phyloP scores from a whole-genome alignment of 2,329 filamentous ascomycete genomes.

The Cytospora schulzeri region DNA sequence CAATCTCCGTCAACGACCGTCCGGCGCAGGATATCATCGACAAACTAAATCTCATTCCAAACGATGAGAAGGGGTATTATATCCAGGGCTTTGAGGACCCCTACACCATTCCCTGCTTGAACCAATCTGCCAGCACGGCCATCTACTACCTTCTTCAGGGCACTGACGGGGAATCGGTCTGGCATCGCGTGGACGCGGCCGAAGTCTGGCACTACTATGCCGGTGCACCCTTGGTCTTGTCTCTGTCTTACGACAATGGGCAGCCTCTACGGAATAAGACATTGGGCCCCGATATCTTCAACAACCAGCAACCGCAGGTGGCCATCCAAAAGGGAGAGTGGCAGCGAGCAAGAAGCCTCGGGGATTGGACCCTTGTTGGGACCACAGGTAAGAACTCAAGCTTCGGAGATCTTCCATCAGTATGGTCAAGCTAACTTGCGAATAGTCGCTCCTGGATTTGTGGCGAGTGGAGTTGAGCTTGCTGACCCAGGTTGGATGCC shows the following conservation, averaged over 20 bases:
- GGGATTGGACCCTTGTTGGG: constrained; percentile 53
- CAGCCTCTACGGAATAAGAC: constrained; percentile 35
- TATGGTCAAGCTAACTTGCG: not conserved
- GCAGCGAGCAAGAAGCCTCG: constrained; percentile 49
- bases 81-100: constrained; percentile 6
- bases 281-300: constrained; percentile 47
- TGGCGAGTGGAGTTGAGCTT: constrained; percentile 16
- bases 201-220: constrained; percentile 16
- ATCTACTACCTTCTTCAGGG: constrained; percentile 17
- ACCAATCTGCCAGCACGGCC: constrained; percentile 1
- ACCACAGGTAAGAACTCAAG: constrained; percentile 29
- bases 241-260: constrained; percentile 15
- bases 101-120: not conserved
- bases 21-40: constrained; percentile 47
- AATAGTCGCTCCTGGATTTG: constrained; percentile 21
- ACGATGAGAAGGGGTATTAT: constrained; percentile 9
- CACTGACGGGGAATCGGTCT: constrained; percentile 5
- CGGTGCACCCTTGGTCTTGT: constrained; percentile 7
- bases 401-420: not conserved
- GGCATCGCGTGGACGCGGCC: constrained; percentile 12
- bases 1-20: constrained; percentile 30
- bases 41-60: constrained; percentile 43
- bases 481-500: constrained; percentile 11
- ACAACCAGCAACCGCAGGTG: constrained; percentile 46
- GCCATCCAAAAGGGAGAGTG: constrained; percentile 45